These are phyloP conservation scores for Kodamaea alishanica DNA, from an alignment of 1,139 yeast species.

Conservation along the genomic window DNA sequence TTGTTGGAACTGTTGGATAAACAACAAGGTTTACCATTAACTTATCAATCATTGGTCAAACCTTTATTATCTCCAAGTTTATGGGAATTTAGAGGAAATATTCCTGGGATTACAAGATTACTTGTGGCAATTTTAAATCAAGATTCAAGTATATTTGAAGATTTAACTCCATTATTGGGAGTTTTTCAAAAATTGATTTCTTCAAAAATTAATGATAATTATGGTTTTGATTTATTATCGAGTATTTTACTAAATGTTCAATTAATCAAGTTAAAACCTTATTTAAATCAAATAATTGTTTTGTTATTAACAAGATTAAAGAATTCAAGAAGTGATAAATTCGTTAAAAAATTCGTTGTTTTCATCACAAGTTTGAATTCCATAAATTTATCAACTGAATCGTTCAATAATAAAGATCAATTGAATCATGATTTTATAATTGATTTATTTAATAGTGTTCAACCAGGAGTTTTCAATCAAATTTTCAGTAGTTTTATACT, in stretches of 20 bases:
- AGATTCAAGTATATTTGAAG: conserved; percentile 52
- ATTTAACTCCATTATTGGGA: conserved; percentile 79
- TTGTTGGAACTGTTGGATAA: conserved; percentile 63
- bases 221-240: conserved; percentile 84
- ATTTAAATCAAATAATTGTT: conserved; percentile 67
- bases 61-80: conserved; percentile 85
- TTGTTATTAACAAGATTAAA: conserved; percentile 78
- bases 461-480: conserved; percentile 61
- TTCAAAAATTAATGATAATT: conserved; percentile 72
- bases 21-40: conserved; percentile 51
- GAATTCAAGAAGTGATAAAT: conserved; percentile 77
- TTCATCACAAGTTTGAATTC: conserved; percentile 55
- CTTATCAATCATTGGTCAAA: conserved; percentile 62
- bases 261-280: conserved; percentile 47
- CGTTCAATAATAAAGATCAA: conserved; percentile 14
- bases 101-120: conserved; percentile 86
- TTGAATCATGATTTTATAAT: conserved; percentile 52
- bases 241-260: conserved; percentile 61
- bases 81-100: conserved; percentile 92
- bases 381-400: conserved; percentile 29
- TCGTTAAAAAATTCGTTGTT: conserved; percentile 65
- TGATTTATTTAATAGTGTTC: conserved; percentile 59
- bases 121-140: conserved; percentile 66
- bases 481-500: conserved; percentile 61
- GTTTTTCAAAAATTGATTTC: conserved; percentile 94